Percentiles rank a stretch among this genome's conserved stretches.
Evolutionary conservation across 2,329 filamentous ascomycete species (phyloP).

Genomic region (Calonectria leucothoes): DNA sequence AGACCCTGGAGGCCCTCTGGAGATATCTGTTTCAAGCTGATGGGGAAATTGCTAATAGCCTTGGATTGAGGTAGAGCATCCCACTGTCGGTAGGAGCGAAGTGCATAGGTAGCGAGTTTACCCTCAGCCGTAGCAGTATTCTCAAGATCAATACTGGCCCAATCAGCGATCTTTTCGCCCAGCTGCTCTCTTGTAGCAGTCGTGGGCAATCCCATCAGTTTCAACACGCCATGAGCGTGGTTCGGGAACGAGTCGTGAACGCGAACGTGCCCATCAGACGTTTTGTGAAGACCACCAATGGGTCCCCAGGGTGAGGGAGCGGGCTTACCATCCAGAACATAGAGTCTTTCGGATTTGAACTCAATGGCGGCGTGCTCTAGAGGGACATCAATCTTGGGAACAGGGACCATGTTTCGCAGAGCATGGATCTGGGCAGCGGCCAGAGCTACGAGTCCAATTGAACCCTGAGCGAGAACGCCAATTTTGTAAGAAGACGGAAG

Average conservation of each 20-base stretch:
- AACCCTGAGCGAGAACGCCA: not conserved
- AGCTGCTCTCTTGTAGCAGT: not conserved
- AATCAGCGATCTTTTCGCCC: not conserved
- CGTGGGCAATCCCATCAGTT: not conserved
- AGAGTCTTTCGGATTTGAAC: not conserved
- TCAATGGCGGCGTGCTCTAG: not conserved
- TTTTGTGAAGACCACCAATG: not conserved
- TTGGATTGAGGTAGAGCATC: slow-evolving; percentile 48
- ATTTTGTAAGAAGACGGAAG: not conserved
- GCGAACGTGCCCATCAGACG: not conserved
- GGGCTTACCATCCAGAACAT: not conserved
- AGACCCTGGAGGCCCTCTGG: slow-evolving; percentile 17
- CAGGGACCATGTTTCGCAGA: not conserved
- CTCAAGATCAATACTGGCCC: not conserved
- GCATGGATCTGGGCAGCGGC: not conserved
- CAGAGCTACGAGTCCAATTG: not conserved
- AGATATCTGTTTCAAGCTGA: slow-evolving; percentile 52
- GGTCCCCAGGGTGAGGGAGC: not conserved
- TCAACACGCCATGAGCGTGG: not conserved
- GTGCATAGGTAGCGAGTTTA: not conserved
- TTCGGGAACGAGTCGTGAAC: not conserved
- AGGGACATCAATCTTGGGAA: not conserved
- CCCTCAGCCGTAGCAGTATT: not conserved
- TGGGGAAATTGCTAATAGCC: slow-evolving; percentile 58
- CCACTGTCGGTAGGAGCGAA: not conserved